Percentiles rank a stretch among this genome's conserved stretches.
These are phyloP conservation scores for Talinum fruticosum DNA, from an alignment of 148 eudicot species.

Conservation along the genomic window DNA sequence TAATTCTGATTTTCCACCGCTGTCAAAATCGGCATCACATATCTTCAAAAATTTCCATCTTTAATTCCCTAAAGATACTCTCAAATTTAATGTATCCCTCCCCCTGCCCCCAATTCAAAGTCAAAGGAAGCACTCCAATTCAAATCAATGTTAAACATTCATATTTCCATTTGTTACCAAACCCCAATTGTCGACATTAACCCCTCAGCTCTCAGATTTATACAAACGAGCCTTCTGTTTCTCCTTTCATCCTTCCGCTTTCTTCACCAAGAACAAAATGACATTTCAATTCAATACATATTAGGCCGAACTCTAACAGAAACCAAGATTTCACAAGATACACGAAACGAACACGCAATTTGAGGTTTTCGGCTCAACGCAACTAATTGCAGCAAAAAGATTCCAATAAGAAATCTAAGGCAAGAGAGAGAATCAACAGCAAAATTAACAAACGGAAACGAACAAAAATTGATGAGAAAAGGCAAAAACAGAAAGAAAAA, in stretches of 20 bases:
- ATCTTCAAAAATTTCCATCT: no score
- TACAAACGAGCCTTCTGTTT: neutral
- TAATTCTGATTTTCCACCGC: no score
- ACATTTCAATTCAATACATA: neutral
- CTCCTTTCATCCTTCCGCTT: neutral
- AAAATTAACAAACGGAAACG: neutral
- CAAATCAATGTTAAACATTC: no score
- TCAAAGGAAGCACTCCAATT: no score
- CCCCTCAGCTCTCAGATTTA: neutral
- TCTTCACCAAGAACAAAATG: neutral
- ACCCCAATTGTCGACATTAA: no score
- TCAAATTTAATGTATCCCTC: no score
- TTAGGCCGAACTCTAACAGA: neutral
- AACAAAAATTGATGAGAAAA: neutral
- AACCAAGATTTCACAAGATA: neutral
- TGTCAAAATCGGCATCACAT: no score
- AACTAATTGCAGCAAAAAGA: constrained; percentile 1
- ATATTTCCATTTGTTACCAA: no score
- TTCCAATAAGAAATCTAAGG: neutral
- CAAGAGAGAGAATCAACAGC: neutral
- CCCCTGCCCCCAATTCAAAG: no score
- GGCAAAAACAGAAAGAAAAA: neutral
- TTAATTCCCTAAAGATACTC: no score
- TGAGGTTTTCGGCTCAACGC: neutral
- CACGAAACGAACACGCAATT: neutral